phyloP scores from a whole-genome alignment of 2,329 filamentous ascomycete genomes.

The Hortaea sp. region DNA sequence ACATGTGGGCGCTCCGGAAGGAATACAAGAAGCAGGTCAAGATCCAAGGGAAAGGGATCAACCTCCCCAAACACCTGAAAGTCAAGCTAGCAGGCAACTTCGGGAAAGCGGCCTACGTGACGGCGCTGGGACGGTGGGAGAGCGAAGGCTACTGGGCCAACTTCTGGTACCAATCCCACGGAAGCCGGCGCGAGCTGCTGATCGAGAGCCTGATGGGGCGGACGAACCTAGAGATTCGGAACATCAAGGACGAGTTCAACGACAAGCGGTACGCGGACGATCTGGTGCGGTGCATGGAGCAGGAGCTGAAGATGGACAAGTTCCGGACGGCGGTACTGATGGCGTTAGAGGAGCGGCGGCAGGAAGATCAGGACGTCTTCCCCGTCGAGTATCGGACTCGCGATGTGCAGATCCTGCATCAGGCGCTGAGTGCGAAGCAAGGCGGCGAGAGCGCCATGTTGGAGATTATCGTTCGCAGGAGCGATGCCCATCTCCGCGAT shows the following conservation, averaged over 20 bases:
- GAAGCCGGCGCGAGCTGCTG: conserved; percentile 73
- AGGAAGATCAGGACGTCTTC: conserved; percentile 63
- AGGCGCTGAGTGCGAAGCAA: conserved; percentile 57
- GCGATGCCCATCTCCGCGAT: conserved; percentile 71
- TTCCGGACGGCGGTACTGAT: conserved; percentile 82
- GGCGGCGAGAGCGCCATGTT: conserved; percentile 87
- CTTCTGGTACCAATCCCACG: conserved; percentile 89
- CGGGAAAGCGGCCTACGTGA: conserved; percentile 85
- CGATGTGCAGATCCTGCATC: conserved; percentile 64
- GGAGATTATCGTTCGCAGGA: conserved; percentile 67
- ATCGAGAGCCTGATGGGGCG: conserved; percentile 91
- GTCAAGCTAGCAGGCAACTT: conserved; percentile 67
- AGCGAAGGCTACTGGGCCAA: conserved; percentile 96
- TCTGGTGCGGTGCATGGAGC: conserved; percentile 75
- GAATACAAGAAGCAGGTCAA: conserved; percentile 91
- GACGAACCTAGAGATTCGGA: conserved; percentile 72
- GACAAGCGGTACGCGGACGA: conserved; percentile 87
- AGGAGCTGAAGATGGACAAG: conserved; percentile 89
- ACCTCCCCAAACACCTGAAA: conserved; percentile 77
- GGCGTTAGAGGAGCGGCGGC: conserved; percentile 70
- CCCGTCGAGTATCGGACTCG: conserved; percentile 47
- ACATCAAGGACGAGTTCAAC: conserved; percentile 78
- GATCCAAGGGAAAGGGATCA: conserved; percentile 68
- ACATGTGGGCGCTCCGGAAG: conserved; percentile 72
- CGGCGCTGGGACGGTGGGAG: conserved; percentile 82